Evolutionary conservation across 2,329 filamentous ascomycete species (phyloP), one percentile per base, ranked within the genome.

Genomic region (Boeremia exigua): DNA sequence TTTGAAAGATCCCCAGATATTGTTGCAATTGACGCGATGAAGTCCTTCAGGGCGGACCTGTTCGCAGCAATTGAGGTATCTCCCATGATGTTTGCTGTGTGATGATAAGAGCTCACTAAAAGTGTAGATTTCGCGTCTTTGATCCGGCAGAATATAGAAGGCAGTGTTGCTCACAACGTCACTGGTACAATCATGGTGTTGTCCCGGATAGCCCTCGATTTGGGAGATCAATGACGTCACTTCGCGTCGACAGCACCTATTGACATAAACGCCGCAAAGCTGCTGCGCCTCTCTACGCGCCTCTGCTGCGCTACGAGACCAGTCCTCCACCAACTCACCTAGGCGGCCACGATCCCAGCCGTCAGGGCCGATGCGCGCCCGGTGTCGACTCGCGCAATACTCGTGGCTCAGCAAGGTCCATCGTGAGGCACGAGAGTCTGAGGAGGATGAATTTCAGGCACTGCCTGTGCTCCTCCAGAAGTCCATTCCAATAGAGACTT

Each of bases 1-100:
- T 78, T 80, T 38, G 70, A 75, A 6, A 80, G 69, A 53, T 80
- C 78, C 32, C 79, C 79, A 65, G 74, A 76, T 49, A 80, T 78
- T 1, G 77, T 79, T 28, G 78, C 74, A 42, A 80, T 78, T 0
- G 76, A 79, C 2, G 57, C 64, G 7, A 75, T 47, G 54, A 75
- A 75, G 12, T 75, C 70, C 39, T 66, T 72, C 37, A 74, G 52
- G 11, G 61, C 62, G 34, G 72, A 72, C 15, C 72, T 68, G 34
- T 73, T 72, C 4, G 61, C 60, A 9, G 57, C 51, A 10, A 71
- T 71, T 11, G 63, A 64, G 23, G 54, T 57, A 15, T 64, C 59
- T 36, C 62, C 56, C 63, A 67, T 67, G 15, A 6, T 48, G 15
- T 10, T 5, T 42, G 36, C 25, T 25, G 11, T 32, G 2, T 10